Evolutionary conservation across 257 asterid species (phyloP), one percentile per base, ranked within the genome.

Genomic region (Solanum pennellii): DNA sequence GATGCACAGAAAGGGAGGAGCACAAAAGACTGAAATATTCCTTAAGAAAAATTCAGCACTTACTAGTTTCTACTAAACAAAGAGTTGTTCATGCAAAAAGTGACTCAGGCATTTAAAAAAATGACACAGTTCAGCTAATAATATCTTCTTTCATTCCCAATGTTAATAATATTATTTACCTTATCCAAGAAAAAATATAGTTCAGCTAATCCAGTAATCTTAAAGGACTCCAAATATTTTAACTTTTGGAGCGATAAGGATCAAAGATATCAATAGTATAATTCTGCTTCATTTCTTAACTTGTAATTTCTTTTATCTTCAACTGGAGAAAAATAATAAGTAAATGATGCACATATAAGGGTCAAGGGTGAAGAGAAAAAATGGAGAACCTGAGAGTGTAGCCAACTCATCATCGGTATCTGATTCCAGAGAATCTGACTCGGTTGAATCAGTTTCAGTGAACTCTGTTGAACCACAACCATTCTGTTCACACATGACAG

Each of bases 361-460:
- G 33, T 74, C 52, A 39, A 74, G 82, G 82, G 56, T 74, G 18
- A 23, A 39, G 33, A 23, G 56, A 21, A 74, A 21, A 74, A 21
- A 39, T 39, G 56, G 31, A 74, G 33, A 74, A 96, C 99, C 99
- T 92, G 99, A 97, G 84, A 95, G 93, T 75, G 92, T 93, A 88
- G 89, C 89, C 94, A 94, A 86, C 29, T 94, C 95, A 8, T 92
- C 98, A 91, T 96, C 97, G 35, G 97, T 91, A 91, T 95, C 99
- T 4, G 98, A 94, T 79, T 95, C 98, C 89, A 89, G 73, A 83
- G 98, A 94, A 92, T 96, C 98, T 23, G 98, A 91, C 88, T 93
- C 98, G 18, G 97, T 94, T 90, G 98, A 93, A 92, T 97, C 99
- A 33, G 99, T 97, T 92, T 96, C 99, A 69, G 99, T 95, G 90